Evolutionary conservation across 257 asterid genomes (phyloP).

Genomic region (Nicotiana undulata): DNA sequence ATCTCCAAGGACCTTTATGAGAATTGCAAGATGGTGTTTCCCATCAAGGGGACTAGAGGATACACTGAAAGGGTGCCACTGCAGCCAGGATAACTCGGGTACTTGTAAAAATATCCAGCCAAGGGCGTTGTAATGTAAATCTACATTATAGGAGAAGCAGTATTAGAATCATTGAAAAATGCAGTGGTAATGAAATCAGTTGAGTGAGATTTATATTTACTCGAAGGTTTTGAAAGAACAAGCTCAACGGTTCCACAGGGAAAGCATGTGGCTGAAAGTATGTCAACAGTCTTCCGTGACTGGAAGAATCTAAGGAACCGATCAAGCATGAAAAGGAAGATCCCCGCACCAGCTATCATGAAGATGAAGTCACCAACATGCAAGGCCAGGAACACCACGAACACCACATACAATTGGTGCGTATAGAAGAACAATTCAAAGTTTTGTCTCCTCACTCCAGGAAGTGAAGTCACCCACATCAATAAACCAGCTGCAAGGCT

Average conservation of each 20-base stretch:
- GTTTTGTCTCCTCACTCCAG: slow-evolving; percentile 16
- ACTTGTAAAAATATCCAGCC: slow-evolving; percentile 61
- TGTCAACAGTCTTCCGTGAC: slow-evolving; percentile 43
- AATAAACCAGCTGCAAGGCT: slow-evolving; percentile 15
- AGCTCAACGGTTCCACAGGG: slow-evolving; percentile 69
- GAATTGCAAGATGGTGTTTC: slow-evolving; percentile 39
- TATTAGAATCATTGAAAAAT: not conserved
- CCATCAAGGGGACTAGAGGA: slow-evolving; percentile 66
- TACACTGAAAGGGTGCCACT: slow-evolving; percentile 74
- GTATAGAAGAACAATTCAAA: slow-evolving; percentile 20
- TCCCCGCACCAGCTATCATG: slow-evolving; percentile 46
- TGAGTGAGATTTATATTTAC: slow-evolving; percentile 17
- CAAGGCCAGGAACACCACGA: slow-evolving; percentile 49
- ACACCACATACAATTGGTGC: slow-evolving; percentile 33
- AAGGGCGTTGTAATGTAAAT: slow-evolving; percentile 57
- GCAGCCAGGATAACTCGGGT: slow-evolving; percentile 58
- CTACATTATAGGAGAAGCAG: slow-evolving; percentile 21
- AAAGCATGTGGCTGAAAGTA: slow-evolving; percentile 46
- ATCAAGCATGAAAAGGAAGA: slow-evolving; percentile 66
- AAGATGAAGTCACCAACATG: slow-evolving; percentile 56
- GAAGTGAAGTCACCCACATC: slow-evolving; percentile 20
- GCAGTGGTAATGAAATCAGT: not conserved
- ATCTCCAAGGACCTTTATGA: slow-evolving; percentile 54
- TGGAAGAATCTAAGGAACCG: slow-evolving; percentile 63
- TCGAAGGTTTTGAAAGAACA: slow-evolving; percentile 49